Conservation (phyloP, 2,329 filamentous ascomycete species). For the Arthrobotrys sinensis region DNA sequence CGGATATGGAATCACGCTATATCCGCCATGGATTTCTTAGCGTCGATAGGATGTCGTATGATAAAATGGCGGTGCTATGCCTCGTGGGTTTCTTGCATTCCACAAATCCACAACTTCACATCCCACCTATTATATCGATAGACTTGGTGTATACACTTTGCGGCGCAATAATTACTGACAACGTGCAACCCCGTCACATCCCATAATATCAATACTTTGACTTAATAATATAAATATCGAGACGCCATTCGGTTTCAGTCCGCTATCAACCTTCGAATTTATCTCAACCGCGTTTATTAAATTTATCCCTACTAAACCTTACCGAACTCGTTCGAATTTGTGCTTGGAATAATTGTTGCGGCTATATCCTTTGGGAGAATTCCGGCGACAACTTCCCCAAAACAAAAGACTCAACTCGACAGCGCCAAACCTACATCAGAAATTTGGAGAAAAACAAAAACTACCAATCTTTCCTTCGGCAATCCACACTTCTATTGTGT, state of each 20-base stretch:
- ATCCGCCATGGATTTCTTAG: constrained; percentile 9
- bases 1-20: constrained; percentile 8
- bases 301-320: too few species aligned
- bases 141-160: too few species aligned
- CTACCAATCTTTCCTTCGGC: neutral
- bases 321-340: neutral
- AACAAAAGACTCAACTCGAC: neutral
- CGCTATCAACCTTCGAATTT: neutral
- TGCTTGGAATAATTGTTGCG: neutral
- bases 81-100: too few species aligned
- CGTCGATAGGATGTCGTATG: neutral
- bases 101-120: too few species aligned
- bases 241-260: neutral
- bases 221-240: neutral
- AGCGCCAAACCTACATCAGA: neutral
- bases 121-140: too few species aligned
- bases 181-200: too few species aligned
- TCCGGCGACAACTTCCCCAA: neutral
- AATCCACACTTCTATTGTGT: too few species aligned
- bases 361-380: neutral
- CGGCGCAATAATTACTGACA: too few species aligned
- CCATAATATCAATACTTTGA: too few species aligned
- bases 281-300: too few species aligned
- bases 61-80: constrained; percentile 9
- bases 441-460: neutral